Conservation (phyloP, 1,139 yeast species). For the Saccharomyces hybrid region DNA sequence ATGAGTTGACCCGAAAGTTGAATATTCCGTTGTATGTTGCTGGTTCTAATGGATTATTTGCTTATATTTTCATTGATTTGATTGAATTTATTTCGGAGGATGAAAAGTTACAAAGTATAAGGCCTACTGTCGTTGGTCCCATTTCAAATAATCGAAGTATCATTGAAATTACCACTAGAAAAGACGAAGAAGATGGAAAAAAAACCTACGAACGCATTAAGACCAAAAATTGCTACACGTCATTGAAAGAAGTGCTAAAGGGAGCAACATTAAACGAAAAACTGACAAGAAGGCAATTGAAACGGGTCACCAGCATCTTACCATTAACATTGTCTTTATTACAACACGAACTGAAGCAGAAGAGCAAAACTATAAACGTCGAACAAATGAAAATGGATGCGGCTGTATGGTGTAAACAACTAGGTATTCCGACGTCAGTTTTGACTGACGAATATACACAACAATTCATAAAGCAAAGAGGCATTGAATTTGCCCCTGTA, state of each 20-base stretch:
- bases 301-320: slow-evolving; percentile 50
- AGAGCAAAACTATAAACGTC: no score
- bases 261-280: slow-evolving; percentile 38
- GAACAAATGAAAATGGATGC: slow-evolving; percentile 34
- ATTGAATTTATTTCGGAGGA: slow-evolving; percentile 47
- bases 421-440: no score
- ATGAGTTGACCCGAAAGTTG: slow-evolving; percentile 46
- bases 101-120: slow-evolving; percentile 44
- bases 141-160: slow-evolving; percentile 47
- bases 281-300: slow-evolving; percentile 48
- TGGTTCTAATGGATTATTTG: slow-evolving; percentile 73
- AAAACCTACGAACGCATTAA: slow-evolving; percentile 45
- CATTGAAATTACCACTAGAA: slow-evolving; percentile 37
- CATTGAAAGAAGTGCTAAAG: slow-evolving; percentile 36
- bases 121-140: slow-evolving; percentile 41
- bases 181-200: slow-evolving; percentile 37
- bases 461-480: slow-evolving; percentile 44
- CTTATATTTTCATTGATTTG: slow-evolving; percentile 74
- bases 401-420: slow-evolving; percentile 31
- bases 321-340: slow-evolving; percentile 58
- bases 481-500: slow-evolving; percentile 72
- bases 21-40: slow-evolving; percentile 62
- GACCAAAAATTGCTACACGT: slow-evolving; percentile 46
- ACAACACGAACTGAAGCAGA: no score
- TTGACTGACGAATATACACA: no score